Evolutionary conservation across 257 asterid genomes (phyloP), one percentile per base, ranked within the genome.

Genomic region (Solanum corneliomulleri): DNA sequence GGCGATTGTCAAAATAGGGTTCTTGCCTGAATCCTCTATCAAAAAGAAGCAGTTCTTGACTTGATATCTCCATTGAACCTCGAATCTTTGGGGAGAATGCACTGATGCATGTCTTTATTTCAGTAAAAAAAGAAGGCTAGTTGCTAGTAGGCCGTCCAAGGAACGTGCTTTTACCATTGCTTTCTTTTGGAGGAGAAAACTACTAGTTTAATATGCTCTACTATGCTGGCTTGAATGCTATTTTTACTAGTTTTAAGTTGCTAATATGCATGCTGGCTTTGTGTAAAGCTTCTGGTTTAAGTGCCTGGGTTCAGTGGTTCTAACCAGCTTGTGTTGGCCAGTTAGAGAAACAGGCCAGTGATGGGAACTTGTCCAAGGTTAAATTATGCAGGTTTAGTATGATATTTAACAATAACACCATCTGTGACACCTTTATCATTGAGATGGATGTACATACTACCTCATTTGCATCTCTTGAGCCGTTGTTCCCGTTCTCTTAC

Each of bases 371-470:
- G 29, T 27, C 85, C 44, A 49, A 81, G 85, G 69, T 49, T 9
- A 56, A 49, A 81, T 81, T 81, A 81, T 81, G 45, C 85, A 29
- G 69, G 69, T 49, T 81, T 27, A 78, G 64, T 9, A 44, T 77
- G 64, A 8, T 44, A 44, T 77, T 77, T 68, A 44, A 47, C 84
- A 45, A 45, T 47, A 80, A 49, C 42, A 78, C 68, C 85, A 47
- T 80, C 44, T 47, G 14, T 27, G 85, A 9, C 68, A 69, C 35
- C 75, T 62, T 85, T 88, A 89, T 77, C 87, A 77, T 12, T 86
- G 88, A 83, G 88, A 90, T 72, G 88, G 86, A 81, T 81, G 85
- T 33, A 14, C 84, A 15, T 78, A 4, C 66, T 29, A 31, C 31
- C 39, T 27, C 75, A 68, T 68, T 16, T 80, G 39, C 85, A 29